phyloP scores from a whole-genome alignment of 2,329 filamentous ascomycete genomes.

The Calonectria crousiana region DNA sequence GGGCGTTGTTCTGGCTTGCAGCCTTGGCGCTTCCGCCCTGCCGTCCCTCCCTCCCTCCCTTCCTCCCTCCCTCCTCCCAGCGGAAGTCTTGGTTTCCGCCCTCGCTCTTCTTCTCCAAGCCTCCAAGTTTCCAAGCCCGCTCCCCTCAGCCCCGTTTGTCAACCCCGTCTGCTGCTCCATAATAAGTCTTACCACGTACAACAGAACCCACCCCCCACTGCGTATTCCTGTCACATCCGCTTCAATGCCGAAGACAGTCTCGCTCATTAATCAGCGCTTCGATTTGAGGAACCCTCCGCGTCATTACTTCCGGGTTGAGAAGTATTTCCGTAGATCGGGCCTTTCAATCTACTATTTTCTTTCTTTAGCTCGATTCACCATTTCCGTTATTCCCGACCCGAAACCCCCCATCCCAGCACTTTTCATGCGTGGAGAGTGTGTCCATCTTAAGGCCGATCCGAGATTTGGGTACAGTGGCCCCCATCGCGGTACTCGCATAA shows the following conservation, averaged over 20 bases:
- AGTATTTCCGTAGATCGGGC: conserved; percentile 14
- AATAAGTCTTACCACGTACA: conserved; percentile 8
- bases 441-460: not conserved
- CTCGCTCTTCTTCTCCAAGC: not conserved
- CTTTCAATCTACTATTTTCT: conserved; percentile 5
- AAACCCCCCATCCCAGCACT: not conserved
- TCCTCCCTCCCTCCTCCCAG: not conserved
- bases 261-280: conserved; percentile 1
- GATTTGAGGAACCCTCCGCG: not conserved
- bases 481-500: conserved; percentile 11
- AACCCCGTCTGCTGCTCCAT: conserved; percentile 1
- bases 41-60: not conserved
- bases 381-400: conserved; percentile 7
- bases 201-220: conserved; percentile 1
- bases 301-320: conserved; percentile 16
- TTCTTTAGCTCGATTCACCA: not conserved
- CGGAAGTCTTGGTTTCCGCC: conserved; percentile 11
- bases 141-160: not conserved
- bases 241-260: conserved; percentile 9
- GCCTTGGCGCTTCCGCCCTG: conserved; percentile 1
- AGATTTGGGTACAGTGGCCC: conserved; percentile 11
- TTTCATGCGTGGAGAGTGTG: not conserved
- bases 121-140: not conserved
- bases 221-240: conserved; percentile 1
- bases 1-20: not conserved